Evolutionary conservation across 2,329 filamentous ascomycete genomes (phyloP).

Genomic region (Beauveria scarabaeidicola): DNA sequence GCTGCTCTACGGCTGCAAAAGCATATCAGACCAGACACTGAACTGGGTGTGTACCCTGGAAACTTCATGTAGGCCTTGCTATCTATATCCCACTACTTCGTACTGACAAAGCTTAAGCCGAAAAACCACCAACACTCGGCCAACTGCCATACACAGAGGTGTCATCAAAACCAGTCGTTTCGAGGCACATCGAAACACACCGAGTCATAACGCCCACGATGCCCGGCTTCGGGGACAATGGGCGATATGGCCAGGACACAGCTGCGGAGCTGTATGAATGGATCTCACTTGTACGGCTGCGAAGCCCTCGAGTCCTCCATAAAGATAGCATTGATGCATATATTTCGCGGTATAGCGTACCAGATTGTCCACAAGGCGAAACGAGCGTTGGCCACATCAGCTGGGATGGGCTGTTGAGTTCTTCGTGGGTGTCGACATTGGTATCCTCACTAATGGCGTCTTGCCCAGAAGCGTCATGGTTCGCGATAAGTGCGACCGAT

Average conservation of each 20-base stretch:
- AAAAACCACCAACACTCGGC: neutral
- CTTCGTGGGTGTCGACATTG: constrained; percentile 41
- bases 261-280: constrained; percentile 63
- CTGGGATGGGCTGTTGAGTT: constrained; percentile 51
- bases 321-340: constrained; percentile 58
- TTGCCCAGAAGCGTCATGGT: constrained; percentile 42
- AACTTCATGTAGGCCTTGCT: constrained; percentile 24
- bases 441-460: constrained; percentile 37
- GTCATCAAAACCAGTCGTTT: neutral
- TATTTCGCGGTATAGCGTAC: constrained; percentile 58
- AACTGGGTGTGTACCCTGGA: constrained; percentile 67
- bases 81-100: neutral
- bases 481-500: constrained; percentile 43
- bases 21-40: constrained; percentile 58
- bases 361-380: constrained; percentile 28
- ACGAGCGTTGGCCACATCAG: constrained; percentile 39
- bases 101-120: neutral
- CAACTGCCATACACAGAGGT: neutral
- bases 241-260: constrained; percentile 50
- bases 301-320: constrained; percentile 52
- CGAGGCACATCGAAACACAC: constrained; percentile 5
- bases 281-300: constrained; percentile 58
- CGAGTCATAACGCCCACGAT: constrained; percentile 19
- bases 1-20: constrained; percentile 68
- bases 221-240: constrained; percentile 29